Percentiles rank a stretch among this genome's conserved stretches.
Conservation (phyloP, 202 grass and related monocot species). For the Saccharum hybrid region DNA sequence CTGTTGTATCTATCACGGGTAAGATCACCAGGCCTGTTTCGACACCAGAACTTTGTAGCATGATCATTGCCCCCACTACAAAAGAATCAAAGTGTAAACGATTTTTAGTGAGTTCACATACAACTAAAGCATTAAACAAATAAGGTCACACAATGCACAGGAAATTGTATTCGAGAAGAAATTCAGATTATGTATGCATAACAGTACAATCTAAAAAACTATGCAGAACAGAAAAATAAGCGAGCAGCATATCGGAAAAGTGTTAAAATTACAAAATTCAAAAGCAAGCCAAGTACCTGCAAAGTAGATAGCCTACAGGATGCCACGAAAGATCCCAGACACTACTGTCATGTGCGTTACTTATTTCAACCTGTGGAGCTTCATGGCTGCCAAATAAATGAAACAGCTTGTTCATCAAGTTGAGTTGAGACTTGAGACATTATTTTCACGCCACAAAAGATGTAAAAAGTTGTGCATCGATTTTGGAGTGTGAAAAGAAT, state of each 20-base stretch:
- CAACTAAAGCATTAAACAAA: neutral
- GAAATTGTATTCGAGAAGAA: neutral
- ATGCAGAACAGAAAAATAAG: conserved; percentile 23
- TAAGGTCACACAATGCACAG: conserved; percentile 6
- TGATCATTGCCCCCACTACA: conserved; percentile 96
- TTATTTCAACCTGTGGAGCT: conserved; percentile 89
- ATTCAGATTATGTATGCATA: conserved; percentile 6
- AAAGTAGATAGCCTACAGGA: conserved; percentile 99
- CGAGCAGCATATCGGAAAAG: neutral
- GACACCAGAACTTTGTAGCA: conserved; percentile 96
- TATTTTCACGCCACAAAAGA: conserved; percentile 35
- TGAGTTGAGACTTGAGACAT: conserved; percentile 24
- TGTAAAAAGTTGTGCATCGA: neutral
- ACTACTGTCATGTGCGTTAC: conserved; percentile 87
- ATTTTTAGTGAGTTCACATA: conserved; percentile 13
- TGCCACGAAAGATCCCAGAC: conserved; percentile 99
- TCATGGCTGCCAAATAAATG: conserved; percentile 79
- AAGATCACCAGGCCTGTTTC: conserved; percentile 96
- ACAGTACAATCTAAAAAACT: neutral
- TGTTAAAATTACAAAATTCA: conserved; percentile 22
- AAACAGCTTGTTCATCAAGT: conserved; percentile 38
- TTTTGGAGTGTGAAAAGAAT: neutral
- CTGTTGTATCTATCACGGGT: conserved; percentile 86
- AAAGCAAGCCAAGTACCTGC: conserved; percentile 70
- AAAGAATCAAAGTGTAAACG: neutral